Evolutionary conservation across 805 yeast species (phyloP).

Genomic region (Saitoella complicata): DNA sequence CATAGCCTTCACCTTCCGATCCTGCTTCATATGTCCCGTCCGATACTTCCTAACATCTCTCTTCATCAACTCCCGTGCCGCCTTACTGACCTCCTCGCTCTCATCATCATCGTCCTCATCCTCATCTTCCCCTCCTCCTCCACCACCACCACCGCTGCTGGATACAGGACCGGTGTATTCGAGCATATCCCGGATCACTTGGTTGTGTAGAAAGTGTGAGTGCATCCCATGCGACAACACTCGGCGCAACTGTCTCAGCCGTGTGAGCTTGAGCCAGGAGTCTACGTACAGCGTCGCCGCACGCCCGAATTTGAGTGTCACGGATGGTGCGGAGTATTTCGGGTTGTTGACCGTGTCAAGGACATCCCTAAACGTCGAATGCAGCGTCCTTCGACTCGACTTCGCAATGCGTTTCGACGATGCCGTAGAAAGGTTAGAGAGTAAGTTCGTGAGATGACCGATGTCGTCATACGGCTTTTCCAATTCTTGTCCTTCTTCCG

Average conservation of each 20-base stretch:
- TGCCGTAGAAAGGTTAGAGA: constrained; percentile 12
- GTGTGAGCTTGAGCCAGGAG: constrained; percentile 12
- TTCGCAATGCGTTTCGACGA: constrained; percentile 14
- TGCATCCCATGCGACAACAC: constrained; percentile 14
- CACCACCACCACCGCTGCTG: constrained; percentile 1
- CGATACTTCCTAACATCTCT: no score
- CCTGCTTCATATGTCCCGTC: no score
- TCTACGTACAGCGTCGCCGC: constrained; percentile 7
- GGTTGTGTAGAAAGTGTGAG: constrained; percentile 12
- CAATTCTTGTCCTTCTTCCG: background rate
- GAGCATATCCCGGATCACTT: constrained; percentile 7
- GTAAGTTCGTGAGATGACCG: constrained; percentile 7
- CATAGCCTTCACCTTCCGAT: no score
- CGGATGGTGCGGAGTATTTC: constrained; percentile 6
- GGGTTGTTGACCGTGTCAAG: constrained; percentile 12
- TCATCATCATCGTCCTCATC: constrained; percentile 1
- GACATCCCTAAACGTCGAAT: constrained; percentile 14
- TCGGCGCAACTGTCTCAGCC: constrained; percentile 11
- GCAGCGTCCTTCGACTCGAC: constrained; percentile 12
- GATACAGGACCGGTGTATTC: constrained; percentile 5
- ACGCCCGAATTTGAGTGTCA: constrained; percentile 12
- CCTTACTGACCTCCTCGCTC: no score
- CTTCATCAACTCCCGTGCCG: no score
- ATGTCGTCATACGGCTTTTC: constrained; percentile 9
- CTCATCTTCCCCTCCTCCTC: constrained; percentile 3